phyloP scores from a whole-genome alignment of 257 asterid genomes.

The Ilex asprella region DNA sequence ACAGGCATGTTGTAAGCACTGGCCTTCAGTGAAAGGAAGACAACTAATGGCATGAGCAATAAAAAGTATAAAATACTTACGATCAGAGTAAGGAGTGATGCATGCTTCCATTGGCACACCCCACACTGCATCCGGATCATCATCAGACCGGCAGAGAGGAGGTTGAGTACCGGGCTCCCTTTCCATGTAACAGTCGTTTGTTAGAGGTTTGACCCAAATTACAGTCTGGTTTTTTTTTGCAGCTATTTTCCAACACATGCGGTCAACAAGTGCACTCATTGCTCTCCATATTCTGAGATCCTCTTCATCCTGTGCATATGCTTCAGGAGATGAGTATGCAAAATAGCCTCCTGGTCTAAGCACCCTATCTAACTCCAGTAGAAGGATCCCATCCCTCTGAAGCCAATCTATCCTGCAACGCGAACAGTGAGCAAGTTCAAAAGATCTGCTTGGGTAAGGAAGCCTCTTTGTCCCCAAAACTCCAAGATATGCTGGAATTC shows the following conservation, averaged over 20 bases:
- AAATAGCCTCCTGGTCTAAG: slow-evolving; percentile 96
- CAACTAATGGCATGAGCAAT: neutral
- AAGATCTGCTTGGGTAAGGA: slow-evolving; percentile 95
- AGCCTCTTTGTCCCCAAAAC: slow-evolving; percentile 95
- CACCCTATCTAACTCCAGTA: slow-evolving; percentile 85
- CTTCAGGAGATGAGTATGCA: slow-evolving; percentile 94
- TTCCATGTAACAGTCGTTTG: slow-evolving; percentile 65
- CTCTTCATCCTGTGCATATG: slow-evolving; percentile 95
- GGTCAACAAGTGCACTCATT: slow-evolving; percentile 84
- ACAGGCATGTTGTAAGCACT: too few relatives aligned
- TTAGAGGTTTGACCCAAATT: slow-evolving; percentile 86
- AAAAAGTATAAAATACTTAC: slow-evolving; percentile 41
- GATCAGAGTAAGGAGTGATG: slow-evolving; percentile 85
- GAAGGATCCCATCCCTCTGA: slow-evolving; percentile 88
- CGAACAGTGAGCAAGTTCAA: slow-evolving; percentile 90
- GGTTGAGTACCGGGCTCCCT: slow-evolving; percentile 81
- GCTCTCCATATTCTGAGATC: slow-evolving; percentile 76
- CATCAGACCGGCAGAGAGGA: slow-evolving; percentile 80
- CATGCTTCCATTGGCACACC: slow-evolving; percentile 83
- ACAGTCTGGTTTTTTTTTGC: slow-evolving; percentile 79
- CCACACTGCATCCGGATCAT: slow-evolving; percentile 91
- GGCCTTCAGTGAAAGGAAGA: too few relatives aligned
- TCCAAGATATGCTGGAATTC: slow-evolving; percentile 94
- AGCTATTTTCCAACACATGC: slow-evolving; percentile 95
- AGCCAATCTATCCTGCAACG: slow-evolving; percentile 98